phyloP scores from a whole-genome alignment of 1,139 yeast species.

The Suhomyces taliae region DNA sequence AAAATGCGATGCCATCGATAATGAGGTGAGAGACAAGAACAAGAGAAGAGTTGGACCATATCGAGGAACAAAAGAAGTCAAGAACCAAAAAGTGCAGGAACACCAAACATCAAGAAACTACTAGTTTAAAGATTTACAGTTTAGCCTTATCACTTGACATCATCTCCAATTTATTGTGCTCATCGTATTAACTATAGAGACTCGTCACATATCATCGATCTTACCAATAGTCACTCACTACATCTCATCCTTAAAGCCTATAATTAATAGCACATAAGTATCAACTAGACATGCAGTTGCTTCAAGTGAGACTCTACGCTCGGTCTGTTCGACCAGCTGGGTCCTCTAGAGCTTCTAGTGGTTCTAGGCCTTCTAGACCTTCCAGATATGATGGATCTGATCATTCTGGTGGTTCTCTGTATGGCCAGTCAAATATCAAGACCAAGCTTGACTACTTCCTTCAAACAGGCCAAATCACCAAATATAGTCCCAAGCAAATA shows the following conservation, averaged over 20 bases:
- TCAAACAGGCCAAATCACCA: conserved; percentile 29
- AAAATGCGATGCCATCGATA: conserved; percentile 7
- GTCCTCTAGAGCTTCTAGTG: not conserved
- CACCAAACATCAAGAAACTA: too few relatives aligned
- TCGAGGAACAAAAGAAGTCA: too few relatives aligned
- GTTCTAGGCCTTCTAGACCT: not conserved
- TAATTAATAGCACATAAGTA: too few relatives aligned
- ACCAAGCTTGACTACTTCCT: conserved; percentile 29
- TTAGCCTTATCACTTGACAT: too few relatives aligned
- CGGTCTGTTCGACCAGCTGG: not conserved
- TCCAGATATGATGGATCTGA: not conserved
- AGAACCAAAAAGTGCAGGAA: too few relatives aligned
- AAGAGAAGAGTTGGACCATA: too few relatives aligned
- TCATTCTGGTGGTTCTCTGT: not conserved
- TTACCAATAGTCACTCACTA: too few relatives aligned
- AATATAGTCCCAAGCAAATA: conserved; percentile 18
- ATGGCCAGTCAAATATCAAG: conserved; percentile 19
- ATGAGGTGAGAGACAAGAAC: not conserved
- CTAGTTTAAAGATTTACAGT: too few relatives aligned
- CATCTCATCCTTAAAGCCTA: too few relatives aligned
- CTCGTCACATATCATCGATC: too few relatives aligned
- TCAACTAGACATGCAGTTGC: not conserved
- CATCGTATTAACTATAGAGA: too few relatives aligned
- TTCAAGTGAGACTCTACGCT: not conserved
- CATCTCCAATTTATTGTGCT: too few relatives aligned